Evolutionary conservation across 192 early-diverging fungal genomes (phyloP), one percentile per base, ranked within the genome.

Genomic region (Allomyces javanicus): DNA sequence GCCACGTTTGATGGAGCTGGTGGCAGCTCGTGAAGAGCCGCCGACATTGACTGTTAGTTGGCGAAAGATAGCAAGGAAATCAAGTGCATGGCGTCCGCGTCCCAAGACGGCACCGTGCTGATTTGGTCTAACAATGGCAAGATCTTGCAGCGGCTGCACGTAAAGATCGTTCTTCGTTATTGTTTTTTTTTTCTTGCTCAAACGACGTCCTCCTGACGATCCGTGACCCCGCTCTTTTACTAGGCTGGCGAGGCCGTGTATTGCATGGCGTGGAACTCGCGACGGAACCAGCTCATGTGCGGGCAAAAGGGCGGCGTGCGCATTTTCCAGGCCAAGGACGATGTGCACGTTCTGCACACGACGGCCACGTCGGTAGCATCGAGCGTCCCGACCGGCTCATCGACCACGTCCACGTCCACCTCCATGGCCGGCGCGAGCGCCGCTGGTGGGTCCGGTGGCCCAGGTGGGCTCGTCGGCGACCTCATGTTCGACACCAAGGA

Each of bases 231-330:
- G 3, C 9, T 9, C 33, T 40, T 7, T 40, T 40, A 7, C 33
- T 40, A 83, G 80, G 83, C 82, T 6, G 74, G 72, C n/a, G 62
- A 68, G 22, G 78, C 82, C 11, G 74, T 83, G 1, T 83, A 83
- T 65, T 83, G 73, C n/a, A 44, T 83, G 63, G 78, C 79, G 5
- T 83, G 75, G 67, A 83, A 83, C 68, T 65, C 71, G 19, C 72
- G 82, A 17, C 73, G 82, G 40, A 78, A 83, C 66, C 81, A 83
- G 63, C 24, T 83, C 24, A 69, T 83, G 69, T 73, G 71, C n/a
- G 80, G 82, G 22, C 71, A 70, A 67, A 82, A 74, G 69, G 77
- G 74, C 64, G 61, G 70, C 63, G 81, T 83, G n/a, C 72, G 80
- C n/a, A 63, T 82, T 0, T 83, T 80, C 65, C 80, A 80, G 64